These are phyloP conservation scores for Sporothrix sp. DNA, from an alignment of 2,329 filamentous ascomycete genomes.

Conservation along the genomic window DNA sequence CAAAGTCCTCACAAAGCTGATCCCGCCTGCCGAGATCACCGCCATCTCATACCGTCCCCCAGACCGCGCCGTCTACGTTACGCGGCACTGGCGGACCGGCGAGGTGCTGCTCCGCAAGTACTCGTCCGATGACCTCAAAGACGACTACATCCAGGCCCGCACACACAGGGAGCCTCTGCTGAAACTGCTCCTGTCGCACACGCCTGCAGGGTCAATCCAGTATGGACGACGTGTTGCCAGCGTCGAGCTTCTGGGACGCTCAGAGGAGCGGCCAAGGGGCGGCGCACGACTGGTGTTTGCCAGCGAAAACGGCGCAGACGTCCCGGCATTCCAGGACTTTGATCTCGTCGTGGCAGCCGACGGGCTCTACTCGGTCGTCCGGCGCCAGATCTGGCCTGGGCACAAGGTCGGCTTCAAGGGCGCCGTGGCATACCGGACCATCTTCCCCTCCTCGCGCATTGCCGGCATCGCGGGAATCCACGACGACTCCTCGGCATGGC, in stretches of 20 bases:
- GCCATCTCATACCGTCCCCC: constrained; percentile 4
- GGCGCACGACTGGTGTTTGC: neutral
- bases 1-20: neutral
- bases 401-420: neutral
- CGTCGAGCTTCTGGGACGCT: neutral
- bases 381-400: neutral
- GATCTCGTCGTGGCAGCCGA: neutral
- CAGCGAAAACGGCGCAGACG: neutral
- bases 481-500: neutral
- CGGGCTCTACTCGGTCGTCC: neutral
- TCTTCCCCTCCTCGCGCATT: neutral
- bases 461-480: neutral
- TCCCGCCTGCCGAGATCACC: constrained; percentile 1
- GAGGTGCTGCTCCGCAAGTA: neutral
- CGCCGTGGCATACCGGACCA: neutral
- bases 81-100: constrained; percentile 9
- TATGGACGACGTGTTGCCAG: neutral
- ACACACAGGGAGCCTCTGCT: constrained; percentile 6
- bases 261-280: neutral
- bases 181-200: neutral
- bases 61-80: constrained; percentile 6
- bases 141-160: neutral
- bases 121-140: neutral
- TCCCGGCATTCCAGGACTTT: neutral
- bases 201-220: neutral